phyloP scores from a whole-genome alignment of 2,329 filamentous ascomycete species.

The Xylariaceae sp. region DNA sequence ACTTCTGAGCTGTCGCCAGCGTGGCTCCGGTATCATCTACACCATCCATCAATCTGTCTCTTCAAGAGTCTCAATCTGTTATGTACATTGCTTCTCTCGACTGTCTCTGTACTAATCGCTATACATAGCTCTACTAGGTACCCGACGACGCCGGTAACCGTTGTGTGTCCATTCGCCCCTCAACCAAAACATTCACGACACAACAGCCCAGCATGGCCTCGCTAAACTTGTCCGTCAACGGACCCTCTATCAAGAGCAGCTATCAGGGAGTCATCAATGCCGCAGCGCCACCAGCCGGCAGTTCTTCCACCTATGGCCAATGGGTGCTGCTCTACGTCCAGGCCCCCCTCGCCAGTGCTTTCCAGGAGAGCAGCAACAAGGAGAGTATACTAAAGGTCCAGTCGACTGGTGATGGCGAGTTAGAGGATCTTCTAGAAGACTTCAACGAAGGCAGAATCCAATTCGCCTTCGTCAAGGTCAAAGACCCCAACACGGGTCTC shows the following conservation, averaged over 20 bases:
- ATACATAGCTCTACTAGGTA: slow-evolving; percentile 1
- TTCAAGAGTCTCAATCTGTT: slow-evolving; percentile 7
- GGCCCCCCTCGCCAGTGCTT: slow-evolving; percentile 85
- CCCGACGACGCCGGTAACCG: slow-evolving; percentile 3
- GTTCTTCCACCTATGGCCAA: slow-evolving; percentile 78
- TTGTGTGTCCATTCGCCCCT: slow-evolving; percentile 1
- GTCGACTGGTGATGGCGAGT: slow-evolving; percentile 85
- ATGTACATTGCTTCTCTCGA: neutral
- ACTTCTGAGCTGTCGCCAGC: slow-evolving; percentile 12
- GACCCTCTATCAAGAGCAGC: slow-evolving; percentile 79
- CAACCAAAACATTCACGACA: slow-evolving; percentile 19
- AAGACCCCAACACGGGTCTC: slow-evolving; percentile 82
- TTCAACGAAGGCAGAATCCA: slow-evolving; percentile 96
- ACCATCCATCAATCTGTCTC: slow-evolving; percentile 17
- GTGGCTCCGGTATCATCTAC: slow-evolving; percentile 32
- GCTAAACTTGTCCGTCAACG: slow-evolving; percentile 73
- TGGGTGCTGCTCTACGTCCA: slow-evolving; percentile 95
- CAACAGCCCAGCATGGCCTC: slow-evolving; percentile 58
- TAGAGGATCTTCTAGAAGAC: slow-evolving; percentile 85
- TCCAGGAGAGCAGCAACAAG: slow-evolving; percentile 79
- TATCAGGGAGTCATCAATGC: slow-evolving; percentile 57
- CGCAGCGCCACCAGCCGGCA: slow-evolving; percentile 42
- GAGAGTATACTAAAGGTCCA: slow-evolving; percentile 96
- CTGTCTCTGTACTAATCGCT: slow-evolving; percentile 8
- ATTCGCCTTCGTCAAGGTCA: slow-evolving; percentile 95